These are phyloP conservation scores for Chlamydomonas applanata DNA, from an alignment of 139 green algal species.

Conservation along the genomic window DNA sequence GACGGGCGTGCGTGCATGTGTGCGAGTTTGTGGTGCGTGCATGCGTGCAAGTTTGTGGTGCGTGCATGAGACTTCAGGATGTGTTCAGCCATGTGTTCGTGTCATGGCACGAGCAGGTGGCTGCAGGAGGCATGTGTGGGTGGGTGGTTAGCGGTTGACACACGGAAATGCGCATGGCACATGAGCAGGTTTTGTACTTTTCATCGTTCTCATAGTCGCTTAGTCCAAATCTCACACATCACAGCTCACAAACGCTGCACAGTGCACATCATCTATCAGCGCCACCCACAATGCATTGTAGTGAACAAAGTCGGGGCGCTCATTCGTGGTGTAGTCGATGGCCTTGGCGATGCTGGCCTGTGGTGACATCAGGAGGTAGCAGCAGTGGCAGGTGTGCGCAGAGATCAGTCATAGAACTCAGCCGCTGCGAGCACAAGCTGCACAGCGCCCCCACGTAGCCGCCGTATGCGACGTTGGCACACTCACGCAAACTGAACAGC, in stretches of 20 bases:
- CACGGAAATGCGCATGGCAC: too few species aligned
- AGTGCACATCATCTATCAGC: too few species aligned
- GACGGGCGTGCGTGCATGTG: background rate
- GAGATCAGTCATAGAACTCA: background rate
- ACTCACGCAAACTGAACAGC: background rate
- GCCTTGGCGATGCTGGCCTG: slow-evolving; percentile 6
- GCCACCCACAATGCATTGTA: slow-evolving; percentile 1
- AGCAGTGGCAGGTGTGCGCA: background rate
- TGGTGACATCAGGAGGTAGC: background rate
- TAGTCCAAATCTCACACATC: too few species aligned
- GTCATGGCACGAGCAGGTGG: too few species aligned
- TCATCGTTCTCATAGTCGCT: too few species aligned
- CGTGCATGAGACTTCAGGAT: too few species aligned
- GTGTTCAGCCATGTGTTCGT: too few species aligned
- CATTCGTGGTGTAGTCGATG: background rate
- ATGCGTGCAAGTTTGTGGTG: too few species aligned
- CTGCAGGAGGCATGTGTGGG: too few species aligned
- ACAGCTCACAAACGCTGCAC: too few species aligned
- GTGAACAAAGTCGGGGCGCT: background rate
- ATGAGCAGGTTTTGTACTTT: too few species aligned
- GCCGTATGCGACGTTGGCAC: background rate
- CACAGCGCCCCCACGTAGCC: background rate
- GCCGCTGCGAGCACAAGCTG: background rate
- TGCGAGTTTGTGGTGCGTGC: background rate
- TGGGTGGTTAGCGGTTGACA: too few species aligned